These are phyloP conservation scores for Nicotiana undulata DNA, from an alignment of 257 asterid species.

Conservation along the genomic window DNA sequence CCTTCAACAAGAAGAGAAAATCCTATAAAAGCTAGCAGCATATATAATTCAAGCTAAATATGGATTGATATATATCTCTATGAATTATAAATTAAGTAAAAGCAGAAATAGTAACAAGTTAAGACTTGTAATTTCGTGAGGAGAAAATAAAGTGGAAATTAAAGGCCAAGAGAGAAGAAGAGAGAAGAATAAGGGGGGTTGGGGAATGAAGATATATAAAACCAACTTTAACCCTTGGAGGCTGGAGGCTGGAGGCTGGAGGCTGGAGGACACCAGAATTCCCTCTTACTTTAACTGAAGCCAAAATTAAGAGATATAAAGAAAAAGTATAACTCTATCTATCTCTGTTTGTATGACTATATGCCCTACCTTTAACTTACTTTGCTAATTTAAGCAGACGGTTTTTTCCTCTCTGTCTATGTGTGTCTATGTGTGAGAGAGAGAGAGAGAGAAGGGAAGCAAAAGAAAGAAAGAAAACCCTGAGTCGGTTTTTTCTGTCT, in stretches of 20 bases:
- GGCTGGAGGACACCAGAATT: conserved; percentile 40
- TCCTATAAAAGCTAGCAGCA: neutral
- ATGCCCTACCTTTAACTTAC: conserved; percentile 19
- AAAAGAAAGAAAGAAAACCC: conserved; percentile 20
- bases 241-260: conserved; percentile 10
- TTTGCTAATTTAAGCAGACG: conserved; percentile 52
- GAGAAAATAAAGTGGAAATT: neutral
- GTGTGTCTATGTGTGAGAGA: neutral
- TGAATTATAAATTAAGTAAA: neutral
- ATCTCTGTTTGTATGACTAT: neutral
- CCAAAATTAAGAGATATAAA: conserved; percentile 37
- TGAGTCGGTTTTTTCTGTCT: conserved; percentile 12
- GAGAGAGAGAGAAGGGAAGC: conserved; percentile 10
- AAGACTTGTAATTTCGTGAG: neutral
- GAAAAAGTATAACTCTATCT: conserved; percentile 38
- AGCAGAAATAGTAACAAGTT: neutral
- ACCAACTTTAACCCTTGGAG: conserved; percentile 37
- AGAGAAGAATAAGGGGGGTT: conserved; percentile 7
- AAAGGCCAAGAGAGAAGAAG: neutral
- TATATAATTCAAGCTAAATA: neutral
- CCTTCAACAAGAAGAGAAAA: neutral
- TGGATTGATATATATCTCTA: neutral
- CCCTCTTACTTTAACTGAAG: conserved; percentile 67
- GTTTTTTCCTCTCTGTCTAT: conserved; percentile 8
- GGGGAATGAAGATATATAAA: conserved; percentile 22